phyloP scores from a whole-genome alignment of 2,329 filamentous ascomycete species.

The Cladobotryum protrusum region DNA sequence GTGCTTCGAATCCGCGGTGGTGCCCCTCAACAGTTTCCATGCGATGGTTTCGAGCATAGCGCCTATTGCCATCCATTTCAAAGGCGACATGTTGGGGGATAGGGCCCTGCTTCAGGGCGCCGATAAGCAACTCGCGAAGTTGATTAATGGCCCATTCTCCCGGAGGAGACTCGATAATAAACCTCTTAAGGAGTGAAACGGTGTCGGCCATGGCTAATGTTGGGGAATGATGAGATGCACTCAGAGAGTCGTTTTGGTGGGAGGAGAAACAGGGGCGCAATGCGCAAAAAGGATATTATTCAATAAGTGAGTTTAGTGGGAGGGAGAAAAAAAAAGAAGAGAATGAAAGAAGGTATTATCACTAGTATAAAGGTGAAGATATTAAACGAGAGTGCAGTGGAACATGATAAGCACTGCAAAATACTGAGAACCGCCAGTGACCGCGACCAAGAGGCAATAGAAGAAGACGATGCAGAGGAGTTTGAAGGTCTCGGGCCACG shows the following conservation, averaged over 20 bases:
- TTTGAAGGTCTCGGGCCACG: slow-evolving; percentile 13
- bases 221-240: not conserved
- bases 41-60: slow-evolving; percentile 81
- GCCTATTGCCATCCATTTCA: slow-evolving; percentile 96
- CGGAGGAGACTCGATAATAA: slow-evolving; percentile 82
- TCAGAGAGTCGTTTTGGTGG: not conserved
- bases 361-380: not conserved
- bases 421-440: too few relatives aligned
- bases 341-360: slow-evolving; percentile 9
- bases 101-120: slow-evolving; percentile 80
- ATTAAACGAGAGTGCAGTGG: slow-evolving; percentile 1
- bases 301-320: not conserved
- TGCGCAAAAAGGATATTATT: slow-evolving; percentile 1
- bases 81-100: slow-evolving; percentile 97
- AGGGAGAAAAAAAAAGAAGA: slow-evolving; percentile 5
- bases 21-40: slow-evolving; percentile 97
- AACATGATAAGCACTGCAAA: slow-evolving; percentile 10
- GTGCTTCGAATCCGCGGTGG: slow-evolving; percentile 88
- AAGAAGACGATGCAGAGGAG: slow-evolving; percentile 7
- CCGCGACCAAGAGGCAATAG: not conserved
- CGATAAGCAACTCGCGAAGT: slow-evolving; percentile 78
- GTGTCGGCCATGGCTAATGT: slow-evolving; percentile 43
- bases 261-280: slow-evolving; percentile 2
- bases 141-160: slow-evolving; percentile 81
- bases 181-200: slow-evolving; percentile 49